Evolutionary conservation across 2,329 filamentous ascomycete genomes (phyloP), one percentile per base, ranked within the genome.

Genomic region (Albifimbria verrucaria): DNA sequence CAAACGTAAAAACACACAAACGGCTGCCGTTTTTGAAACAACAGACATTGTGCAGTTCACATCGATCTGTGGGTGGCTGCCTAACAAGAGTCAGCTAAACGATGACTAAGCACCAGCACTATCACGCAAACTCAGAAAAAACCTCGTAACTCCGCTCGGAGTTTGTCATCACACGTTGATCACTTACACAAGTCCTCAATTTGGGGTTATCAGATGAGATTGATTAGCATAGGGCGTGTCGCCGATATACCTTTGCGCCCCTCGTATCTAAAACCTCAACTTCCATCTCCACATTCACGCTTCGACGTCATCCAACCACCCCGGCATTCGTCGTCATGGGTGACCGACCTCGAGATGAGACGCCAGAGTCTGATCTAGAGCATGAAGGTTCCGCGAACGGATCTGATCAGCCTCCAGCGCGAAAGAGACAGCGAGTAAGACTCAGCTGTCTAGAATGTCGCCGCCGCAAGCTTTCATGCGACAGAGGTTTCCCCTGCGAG

Each of bases 361-460:
- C 65, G 60, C 68, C 70, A 59, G 70, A 73, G 32, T 73, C 70
- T 56, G 69, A 72, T 57, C 60, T 49, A 50, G 67, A 66, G 56
- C 57, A 57, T 54, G 58, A 58, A 47, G 26, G 44, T 32, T 39
- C 51, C 55, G 62, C 53, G 55, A 62, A 64, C 55, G 64, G 58
- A 57, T 62, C 63, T 52, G 68, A 67, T 58, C 66, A 72, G 48
- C 67, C 63, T 70, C 70, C 43, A n/a, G 69, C 80, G 10, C 74
- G 81, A 55, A 85, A 85, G 69, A 72, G 82, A 26, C 82, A 85
- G 70, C 75, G 82, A 36, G 78, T 85, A 45, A 73, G 82, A 17
- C 73, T 85, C 43, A 83, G 80, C 47, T 85, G 82, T 57, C 74
- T 85, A 42, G 81, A 84, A 60, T 85, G 82, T 59, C 79, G 82